Evolutionary conservation across 2,329 filamentous ascomycete species (phyloP).

Genomic region (Endoconidiophora polonica): DNA sequence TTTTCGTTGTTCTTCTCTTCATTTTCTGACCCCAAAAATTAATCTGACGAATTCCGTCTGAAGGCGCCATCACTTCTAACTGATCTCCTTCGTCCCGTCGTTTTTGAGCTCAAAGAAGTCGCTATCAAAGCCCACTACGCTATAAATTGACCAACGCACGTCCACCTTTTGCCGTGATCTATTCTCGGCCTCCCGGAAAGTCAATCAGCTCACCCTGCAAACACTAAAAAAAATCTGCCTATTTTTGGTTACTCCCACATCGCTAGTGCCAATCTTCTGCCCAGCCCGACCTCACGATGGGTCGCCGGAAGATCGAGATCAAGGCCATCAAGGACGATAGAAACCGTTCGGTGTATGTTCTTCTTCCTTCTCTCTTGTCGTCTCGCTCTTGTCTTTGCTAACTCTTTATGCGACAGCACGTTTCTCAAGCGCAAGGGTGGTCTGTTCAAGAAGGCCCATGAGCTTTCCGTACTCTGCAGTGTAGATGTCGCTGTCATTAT

Average conservation of each 20-base stretch:
- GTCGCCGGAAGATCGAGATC: conserved; percentile 98
- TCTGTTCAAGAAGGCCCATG: conserved; percentile 98
- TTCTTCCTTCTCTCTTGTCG: not conserved
- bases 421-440: conserved; percentile 98
- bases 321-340: conserved; percentile 98
- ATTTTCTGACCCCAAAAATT: not conserved
- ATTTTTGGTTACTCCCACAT: conserved; percentile 9
- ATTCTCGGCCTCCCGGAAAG: not conserved
- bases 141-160: not conserved
- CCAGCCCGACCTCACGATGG: conserved; percentile 42
- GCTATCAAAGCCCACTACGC: not conserved
- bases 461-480: conserved; percentile 92
- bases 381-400: not conserved
- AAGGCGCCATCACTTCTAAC: too few relatives aligned
- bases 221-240: not conserved
- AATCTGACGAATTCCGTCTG: too few relatives aligned
- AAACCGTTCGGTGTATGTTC: conserved; percentile 84
- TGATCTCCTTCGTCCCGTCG: not conserved
- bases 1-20: not conserved
- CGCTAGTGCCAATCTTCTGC: conserved; percentile 1
- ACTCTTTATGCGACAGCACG: conserved; percentile 40
- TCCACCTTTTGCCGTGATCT: conserved; percentile 2
- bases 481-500: conserved; percentile 98
- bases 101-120: not conserved
- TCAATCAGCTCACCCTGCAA: not conserved